phyloP scores from a whole-genome alignment of 768 basidiomycete genomes.

The Mycena chlorophos region DNA sequence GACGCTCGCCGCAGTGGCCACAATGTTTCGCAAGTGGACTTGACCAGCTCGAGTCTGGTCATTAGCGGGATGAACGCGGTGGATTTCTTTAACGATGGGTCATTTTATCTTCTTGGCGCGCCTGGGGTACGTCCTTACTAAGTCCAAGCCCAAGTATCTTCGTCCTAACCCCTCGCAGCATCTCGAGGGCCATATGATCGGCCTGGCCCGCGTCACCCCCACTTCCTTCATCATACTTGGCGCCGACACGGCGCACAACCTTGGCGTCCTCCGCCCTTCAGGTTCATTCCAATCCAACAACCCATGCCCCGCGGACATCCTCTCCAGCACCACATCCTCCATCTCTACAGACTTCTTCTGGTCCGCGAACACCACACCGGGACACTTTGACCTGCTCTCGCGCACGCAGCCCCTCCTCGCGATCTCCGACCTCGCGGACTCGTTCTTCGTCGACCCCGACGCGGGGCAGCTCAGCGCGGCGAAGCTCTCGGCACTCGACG shows the following conservation, averaged over 20 bases:
- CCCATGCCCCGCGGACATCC: slow-evolving; percentile 18
- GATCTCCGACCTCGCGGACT: slow-evolving; percentile 6
- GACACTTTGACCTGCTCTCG: slow-evolving; percentile 11
- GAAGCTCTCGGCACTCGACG: slow-evolving; percentile 19
- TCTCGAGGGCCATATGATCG: slow-evolving; percentile 18
- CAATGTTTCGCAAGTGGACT: slow-evolving; percentile 4
- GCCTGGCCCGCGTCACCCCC: slow-evolving; percentile 18
- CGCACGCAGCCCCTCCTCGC: slow-evolving; percentile 15
- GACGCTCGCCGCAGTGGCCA: slow-evolving; percentile 1
- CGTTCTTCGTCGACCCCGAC: slow-evolving; percentile 13
- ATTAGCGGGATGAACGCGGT: slow-evolving; percentile 16
- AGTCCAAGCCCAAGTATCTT: neutral
- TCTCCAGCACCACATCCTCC: neutral
- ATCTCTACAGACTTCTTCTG: slow-evolving; percentile 19
- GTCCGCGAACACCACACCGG: slow-evolving; percentile 3
- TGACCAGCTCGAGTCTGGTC: neutral
- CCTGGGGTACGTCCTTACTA: slow-evolving; percentile 13
- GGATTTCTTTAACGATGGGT: slow-evolving; percentile 15
- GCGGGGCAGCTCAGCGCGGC: slow-evolving; percentile 3
- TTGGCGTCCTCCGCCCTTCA: slow-evolving; percentile 17
- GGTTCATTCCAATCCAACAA: slow-evolving; percentile 6
- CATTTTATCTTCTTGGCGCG: slow-evolving; percentile 19
- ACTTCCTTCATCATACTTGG: slow-evolving; percentile 19
- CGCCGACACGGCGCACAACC: slow-evolving; percentile 22
- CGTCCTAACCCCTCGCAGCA: slow-evolving; percentile 4